Evolutionary conservation across 345 rosid species (phyloP).

Genomic region (Bretschneidera sinensis): DNA sequence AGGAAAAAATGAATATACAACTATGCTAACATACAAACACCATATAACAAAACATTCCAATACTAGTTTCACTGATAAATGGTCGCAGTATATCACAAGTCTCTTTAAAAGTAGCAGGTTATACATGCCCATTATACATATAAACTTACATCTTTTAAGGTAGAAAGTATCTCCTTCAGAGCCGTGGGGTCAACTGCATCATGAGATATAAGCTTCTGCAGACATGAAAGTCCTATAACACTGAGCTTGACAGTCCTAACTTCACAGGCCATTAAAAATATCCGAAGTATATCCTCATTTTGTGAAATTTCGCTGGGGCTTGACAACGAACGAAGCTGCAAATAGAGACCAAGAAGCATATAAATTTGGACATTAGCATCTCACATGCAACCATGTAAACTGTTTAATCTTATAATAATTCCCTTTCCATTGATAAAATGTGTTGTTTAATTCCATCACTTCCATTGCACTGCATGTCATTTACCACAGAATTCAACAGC

Average conservation of each 20-base stretch:
- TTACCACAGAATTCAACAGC: neutral
- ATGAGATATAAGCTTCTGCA: constrained; percentile 95
- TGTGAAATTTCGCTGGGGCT: constrained; percentile 80
- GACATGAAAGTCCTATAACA: constrained; percentile 88
- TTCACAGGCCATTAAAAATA: constrained; percentile 91
- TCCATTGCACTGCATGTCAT: constrained; percentile 1
- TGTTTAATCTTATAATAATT: too few relatives aligned
- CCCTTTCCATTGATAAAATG: too few relatives aligned
- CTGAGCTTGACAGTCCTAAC: constrained; percentile 80
- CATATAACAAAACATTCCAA: too few relatives aligned
- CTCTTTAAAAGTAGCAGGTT: neutral
- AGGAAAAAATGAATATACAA: neutral
- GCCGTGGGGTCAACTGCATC: constrained; percentile 90
- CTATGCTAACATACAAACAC: neutral
- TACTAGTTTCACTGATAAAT: neutral
- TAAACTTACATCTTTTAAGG: constrained; percentile 75
- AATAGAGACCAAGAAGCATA: constrained; percentile 1
- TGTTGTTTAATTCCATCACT: constrained; percentile 5
- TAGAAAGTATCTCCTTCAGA: constrained; percentile 69
- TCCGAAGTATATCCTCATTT: constrained; percentile 78
- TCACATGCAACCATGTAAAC: constrained; percentile 2
- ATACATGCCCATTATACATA: neutral
- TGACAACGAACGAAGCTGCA: constrained; percentile 81
- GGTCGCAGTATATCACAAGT: too few relatives aligned
- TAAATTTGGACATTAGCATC: constrained; percentile 1